Conservation (phyloP, 2,329 filamentous ascomycete genomes). For the Epicoccum nigrum region DNA sequence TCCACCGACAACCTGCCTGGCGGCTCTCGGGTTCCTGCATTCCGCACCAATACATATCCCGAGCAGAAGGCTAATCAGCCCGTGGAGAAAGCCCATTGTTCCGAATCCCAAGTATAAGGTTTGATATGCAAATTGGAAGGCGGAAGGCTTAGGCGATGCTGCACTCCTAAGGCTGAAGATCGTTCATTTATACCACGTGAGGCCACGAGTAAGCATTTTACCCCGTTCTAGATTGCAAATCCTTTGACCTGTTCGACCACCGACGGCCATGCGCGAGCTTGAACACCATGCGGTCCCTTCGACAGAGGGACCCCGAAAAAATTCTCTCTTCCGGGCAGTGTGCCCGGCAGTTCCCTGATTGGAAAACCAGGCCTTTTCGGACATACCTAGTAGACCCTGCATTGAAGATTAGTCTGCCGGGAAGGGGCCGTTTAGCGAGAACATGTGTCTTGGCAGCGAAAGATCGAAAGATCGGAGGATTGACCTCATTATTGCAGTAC, state of each 20-base stretch:
- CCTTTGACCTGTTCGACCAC: slow-evolving; percentile 12
- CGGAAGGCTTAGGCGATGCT: slow-evolving; percentile 2
- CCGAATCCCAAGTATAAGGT: not conserved
- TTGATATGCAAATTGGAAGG: not conserved
- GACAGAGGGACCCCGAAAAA: slow-evolving; percentile 13
- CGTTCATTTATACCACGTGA: slow-evolving; percentile 13
- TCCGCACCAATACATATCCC: slow-evolving; percentile 9
- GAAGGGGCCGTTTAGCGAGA: not conserved
- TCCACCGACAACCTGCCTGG: slow-evolving; percentile 10
- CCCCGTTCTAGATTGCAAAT: not conserved
- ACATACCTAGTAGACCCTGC: not conserved
- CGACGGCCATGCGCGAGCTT: not conserved
- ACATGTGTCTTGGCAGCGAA: not conserved
- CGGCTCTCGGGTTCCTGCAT: slow-evolving; percentile 17
- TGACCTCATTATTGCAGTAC: no score
- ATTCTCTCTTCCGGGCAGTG: slow-evolving; percentile 7
- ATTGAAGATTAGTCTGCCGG: not conserved
- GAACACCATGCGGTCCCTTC: slow-evolving; percentile 8
- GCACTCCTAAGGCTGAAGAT: slow-evolving; percentile 6
- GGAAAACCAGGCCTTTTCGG: not conserved
- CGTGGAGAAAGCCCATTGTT: slow-evolving; percentile 9
- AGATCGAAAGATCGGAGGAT: not conserved
- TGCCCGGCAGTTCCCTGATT: not conserved
- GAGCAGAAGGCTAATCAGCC: slow-evolving; percentile 9
- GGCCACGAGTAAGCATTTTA: slow-evolving; percentile 7